Evolutionary conservation across 176 grass and related monocot genomes (phyloP).

Genomic region (Carex cristatella): DNA sequence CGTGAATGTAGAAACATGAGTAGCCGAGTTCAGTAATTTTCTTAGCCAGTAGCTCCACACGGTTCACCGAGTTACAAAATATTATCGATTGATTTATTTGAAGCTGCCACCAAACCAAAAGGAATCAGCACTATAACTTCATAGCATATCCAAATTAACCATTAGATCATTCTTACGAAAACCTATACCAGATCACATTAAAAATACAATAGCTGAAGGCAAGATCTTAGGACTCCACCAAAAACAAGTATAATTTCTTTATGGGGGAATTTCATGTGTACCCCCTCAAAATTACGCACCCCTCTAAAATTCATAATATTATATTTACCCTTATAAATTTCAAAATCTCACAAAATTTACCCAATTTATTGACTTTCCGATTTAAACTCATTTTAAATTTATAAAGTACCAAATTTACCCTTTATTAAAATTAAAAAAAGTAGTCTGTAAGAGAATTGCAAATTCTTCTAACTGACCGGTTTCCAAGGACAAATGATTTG

Average conservation of each 20-base stretch:
- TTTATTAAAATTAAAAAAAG: too few species aligned
- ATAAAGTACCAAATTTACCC: too few species aligned
- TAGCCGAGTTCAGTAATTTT: conserved; percentile 91
- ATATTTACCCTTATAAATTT: too few species aligned
- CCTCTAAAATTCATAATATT: too few species aligned
- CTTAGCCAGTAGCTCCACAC: conserved; percentile 83
- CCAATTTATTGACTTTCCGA: too few species aligned
- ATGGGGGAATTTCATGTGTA: too few species aligned
- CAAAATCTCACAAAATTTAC: too few species aligned
- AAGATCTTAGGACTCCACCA: neutral
- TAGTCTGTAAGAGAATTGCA: too few species aligned
- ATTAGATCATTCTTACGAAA: neutral
- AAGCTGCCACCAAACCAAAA: conserved; percentile 39
- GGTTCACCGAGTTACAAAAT: conserved; percentile 94
- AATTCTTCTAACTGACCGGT: too few species aligned
- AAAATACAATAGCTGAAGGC: neutral
- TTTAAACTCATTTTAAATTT: too few species aligned
- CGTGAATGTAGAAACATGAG: conserved; percentile 96
- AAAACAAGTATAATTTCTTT: neutral
- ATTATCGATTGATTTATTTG: conserved; percentile 96
- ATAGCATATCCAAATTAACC: neutral
- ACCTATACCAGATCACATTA: neutral
- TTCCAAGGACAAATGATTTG: too few species aligned
- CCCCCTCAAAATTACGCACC: too few species aligned
- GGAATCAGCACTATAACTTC: neutral